Evolutionary conservation across 768 basidiomycete genomes (phyloP), one percentile per base, ranked within the genome.

Genomic region (Rhodotorula graminis): DNA sequence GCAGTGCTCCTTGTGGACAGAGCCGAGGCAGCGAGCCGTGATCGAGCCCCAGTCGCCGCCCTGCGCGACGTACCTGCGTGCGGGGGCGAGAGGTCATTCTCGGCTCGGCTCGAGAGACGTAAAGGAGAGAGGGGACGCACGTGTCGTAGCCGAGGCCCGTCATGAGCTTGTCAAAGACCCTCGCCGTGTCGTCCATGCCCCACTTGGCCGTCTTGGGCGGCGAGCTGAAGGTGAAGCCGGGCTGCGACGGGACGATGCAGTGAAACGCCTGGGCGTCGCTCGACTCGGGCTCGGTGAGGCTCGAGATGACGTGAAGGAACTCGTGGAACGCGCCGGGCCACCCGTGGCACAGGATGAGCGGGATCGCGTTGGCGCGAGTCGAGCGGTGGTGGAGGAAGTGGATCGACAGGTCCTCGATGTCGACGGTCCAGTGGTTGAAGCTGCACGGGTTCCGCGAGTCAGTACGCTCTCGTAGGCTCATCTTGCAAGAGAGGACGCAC

Each of bases 301-400:
- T 40, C 15, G 64, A 57, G 58, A 77, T 66, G 29, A 76, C 65
- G 50, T 71, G 37, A 3, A 65, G 42, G 61, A 80, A 80, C 63
- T 80, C 79, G 59, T 72, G 56, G 57, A 77, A 73, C 10, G 64
- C 67, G 16, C 78, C 78, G 16, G 64, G 60, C 52, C 55, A 61
- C 31, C 46, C 79, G 58, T 80, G 79, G 33, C 63, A 46, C 14
- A 80, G 61, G 27, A 80, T 47, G 40, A 80, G 69, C 9, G 78
- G 76, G 37, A 76, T 72, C 0, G 79, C 78, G 25, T 75, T 64
- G 0, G 64, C 25, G 16, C 68, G 73, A 1, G 58, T 15, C 0
- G 78, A 79, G 25, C 58, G 59, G 37, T 72, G 59, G 57, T 78
- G 77, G 21, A 80, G 44, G 69, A 76, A 80, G 64, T 80, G 79